Conservation (phyloP, 306 rosid genomes). For the Prinsepia uniflora region DNA sequence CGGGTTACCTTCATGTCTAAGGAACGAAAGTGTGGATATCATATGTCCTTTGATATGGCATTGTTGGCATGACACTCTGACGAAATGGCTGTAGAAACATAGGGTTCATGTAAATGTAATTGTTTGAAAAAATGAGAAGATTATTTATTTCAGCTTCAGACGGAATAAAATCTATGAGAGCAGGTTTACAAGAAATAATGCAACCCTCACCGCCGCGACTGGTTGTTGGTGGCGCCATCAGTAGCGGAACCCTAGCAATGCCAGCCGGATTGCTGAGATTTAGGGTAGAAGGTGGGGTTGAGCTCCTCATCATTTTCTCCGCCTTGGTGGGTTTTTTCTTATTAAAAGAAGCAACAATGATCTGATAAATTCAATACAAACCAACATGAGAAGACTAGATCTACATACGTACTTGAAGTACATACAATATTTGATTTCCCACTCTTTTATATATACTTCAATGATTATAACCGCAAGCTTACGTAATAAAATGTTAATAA, state of each 20-base stretch:
- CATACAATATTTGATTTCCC: neutral
- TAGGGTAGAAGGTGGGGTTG: neutral
- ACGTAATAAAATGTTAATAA: no score
- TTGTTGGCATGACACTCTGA: neutral
- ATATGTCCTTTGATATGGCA: neutral
- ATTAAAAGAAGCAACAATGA: slow-evolving; percentile 37
- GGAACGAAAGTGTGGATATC: slow-evolving; percentile 14
- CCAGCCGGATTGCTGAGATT: slow-evolving; percentile 6
- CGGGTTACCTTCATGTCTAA: slow-evolving; percentile 2
- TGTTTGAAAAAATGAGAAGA: neutral
- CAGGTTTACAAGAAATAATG: slow-evolving; percentile 24
- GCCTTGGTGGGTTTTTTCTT: neutral
- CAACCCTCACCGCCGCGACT: slow-evolving; percentile 17
- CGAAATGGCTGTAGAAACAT: neutral
- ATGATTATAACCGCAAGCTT: no score
- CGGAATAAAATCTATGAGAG: slow-evolving; percentile 11
- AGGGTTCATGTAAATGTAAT: slow-evolving; percentile 3
- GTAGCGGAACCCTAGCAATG: slow-evolving; percentile 2
- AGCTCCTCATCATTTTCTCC: slow-evolving; percentile 23
- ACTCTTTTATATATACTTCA: no score
- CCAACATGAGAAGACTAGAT: neutral
- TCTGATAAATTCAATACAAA: slow-evolving; percentile 24
- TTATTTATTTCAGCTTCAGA: neutral
- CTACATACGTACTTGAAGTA: neutral
- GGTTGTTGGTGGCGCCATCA: slow-evolving; percentile 11